Base-by-base conservation (phyloP, 768 basidiomycete species). In the Lenzites betulinus region DNA sequence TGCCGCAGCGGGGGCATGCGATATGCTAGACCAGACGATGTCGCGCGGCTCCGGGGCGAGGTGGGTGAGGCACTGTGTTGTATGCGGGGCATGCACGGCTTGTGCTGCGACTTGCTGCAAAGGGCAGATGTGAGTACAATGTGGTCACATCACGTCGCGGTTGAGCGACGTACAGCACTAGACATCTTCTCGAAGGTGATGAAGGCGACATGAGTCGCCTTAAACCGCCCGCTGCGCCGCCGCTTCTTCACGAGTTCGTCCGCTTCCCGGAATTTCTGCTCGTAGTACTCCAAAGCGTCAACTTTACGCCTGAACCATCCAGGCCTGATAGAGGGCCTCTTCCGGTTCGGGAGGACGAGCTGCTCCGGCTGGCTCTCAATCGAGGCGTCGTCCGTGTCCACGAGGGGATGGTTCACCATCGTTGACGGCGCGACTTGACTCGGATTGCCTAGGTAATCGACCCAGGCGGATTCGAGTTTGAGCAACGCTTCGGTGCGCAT, bases 151-250 rank as follows among this genome's bases (percentile, higher is more conserved):
- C 25, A 44, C 7, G 7, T 41, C 20, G 15, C 26, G 9, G 4
- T 23, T 20, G 15, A 26, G 11, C 20, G 20, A 77, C 90, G 70
- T 71, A 95, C 93, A 25, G 94, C 93, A 66, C 88, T 89, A 1
- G 92, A 90, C 86, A 95, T 92, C 69, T 93, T 93, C 75, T 97
- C 93, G 67, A 99, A 98, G 0, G 97, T 98, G 20, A 98, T 91
- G 69, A 98, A 99, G 0, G 94, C 97, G 30, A 86, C 83, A 46
- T 88, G 86, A 1, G 92, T 93, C 1, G 94, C 81, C 66, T 83
- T 87, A 71, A 93, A 95, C 67, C 83, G 89, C 18, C 90, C 92
- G 4, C 74, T 75, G 65, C 81, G 79, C 46, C 96, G 79, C 69
- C 87, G 80, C 69, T 82, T 86, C 73, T 85, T 87, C 4, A 98